A percentile compares a stretch with the other conserved stretches of the same genome.
Evolutionary conservation across 2,329 filamentous ascomycete genomes (phyloP).

Genomic region (Ustulina deusta): DNA sequence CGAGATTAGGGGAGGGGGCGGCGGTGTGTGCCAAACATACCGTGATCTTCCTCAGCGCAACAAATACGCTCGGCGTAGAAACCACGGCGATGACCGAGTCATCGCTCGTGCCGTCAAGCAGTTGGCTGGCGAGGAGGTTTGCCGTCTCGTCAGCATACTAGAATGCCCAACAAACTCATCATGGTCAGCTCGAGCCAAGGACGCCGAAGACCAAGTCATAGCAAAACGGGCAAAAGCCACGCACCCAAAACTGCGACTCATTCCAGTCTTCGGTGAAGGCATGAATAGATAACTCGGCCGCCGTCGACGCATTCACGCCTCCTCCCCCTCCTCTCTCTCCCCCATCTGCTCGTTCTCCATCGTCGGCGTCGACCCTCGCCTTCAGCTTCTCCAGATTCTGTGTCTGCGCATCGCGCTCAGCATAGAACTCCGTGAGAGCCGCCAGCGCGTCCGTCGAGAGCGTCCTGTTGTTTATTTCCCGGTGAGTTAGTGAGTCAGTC

Average conservation of each 20-base stretch:
- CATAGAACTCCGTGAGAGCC: slow-evolving; percentile 79
- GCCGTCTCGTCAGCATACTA: slow-evolving; percentile 82
- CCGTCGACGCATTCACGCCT: slow-evolving; percentile 24
- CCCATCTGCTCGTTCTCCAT: neutral
- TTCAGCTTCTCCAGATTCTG: slow-evolving; percentile 77
- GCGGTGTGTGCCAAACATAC: slow-evolving; percentile 54
- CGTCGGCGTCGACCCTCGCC: slow-evolving; percentile 67
- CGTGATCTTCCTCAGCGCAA: slow-evolving; percentile 78
- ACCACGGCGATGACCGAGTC: slow-evolving; percentile 75
- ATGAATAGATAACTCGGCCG: slow-evolving; percentile 68
- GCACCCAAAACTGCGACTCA: slow-evolving; percentile 84
- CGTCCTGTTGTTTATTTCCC: slow-evolving; percentile 56
- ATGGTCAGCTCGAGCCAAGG: neutral
- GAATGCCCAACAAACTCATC: neutral
- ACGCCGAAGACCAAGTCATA: neutral
- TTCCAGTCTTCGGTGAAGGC: slow-evolving; percentile 86
- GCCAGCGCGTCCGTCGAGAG: slow-evolving; percentile 75
- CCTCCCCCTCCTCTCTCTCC: neutral
- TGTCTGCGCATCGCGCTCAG: slow-evolving; percentile 74
- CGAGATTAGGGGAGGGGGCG: neutral
- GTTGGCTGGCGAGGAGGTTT: slow-evolving; percentile 68
- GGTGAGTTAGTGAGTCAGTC: neutral
- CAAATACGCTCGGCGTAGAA: slow-evolving; percentile 81
- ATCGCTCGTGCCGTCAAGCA: slow-evolving; percentile 70
- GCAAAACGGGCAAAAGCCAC: neutral